phyloP scores from a whole-genome alignment of 306 rosid species.

The Astragalus membranaceus region DNA sequence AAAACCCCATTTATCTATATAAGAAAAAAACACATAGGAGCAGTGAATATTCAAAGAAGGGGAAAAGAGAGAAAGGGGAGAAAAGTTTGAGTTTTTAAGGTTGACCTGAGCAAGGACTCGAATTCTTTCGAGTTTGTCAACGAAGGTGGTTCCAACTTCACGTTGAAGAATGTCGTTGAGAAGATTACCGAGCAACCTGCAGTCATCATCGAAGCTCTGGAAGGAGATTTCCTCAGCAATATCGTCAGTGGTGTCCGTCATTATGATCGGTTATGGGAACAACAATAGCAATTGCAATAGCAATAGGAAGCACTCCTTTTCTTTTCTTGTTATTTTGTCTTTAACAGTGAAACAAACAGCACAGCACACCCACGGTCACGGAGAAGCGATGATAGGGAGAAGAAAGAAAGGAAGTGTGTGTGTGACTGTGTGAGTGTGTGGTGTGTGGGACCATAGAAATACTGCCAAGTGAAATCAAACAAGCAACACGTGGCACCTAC shows the following conservation, averaged over 20 bases:
- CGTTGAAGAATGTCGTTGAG: constrained; percentile 79
- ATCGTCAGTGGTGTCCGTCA: constrained; percentile 94
- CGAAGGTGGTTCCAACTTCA: constrained; percentile 53
- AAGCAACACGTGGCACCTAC: constrained; percentile 30
- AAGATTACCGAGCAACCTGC: constrained; percentile 68
- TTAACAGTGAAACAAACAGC: no score
- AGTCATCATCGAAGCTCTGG: constrained; percentile 84
- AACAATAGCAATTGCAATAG: background rate
- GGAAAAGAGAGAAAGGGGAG: background rate
- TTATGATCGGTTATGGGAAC: background rate
- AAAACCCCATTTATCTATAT: background rate
- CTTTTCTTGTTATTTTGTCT: no score
- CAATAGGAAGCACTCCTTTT: background rate
- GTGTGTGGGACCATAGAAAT: no score
- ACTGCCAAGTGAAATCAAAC: background rate
- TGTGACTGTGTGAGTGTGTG: no score
- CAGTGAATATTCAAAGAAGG: background rate
- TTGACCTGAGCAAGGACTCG: constrained; percentile 79
- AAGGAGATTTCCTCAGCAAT: constrained; percentile 91
- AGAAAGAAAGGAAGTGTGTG: no score
- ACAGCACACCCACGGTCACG: no score
- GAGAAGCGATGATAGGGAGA: no score
- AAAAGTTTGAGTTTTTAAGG: background rate
- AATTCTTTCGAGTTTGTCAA: constrained; percentile 63
- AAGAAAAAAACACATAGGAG: background rate